phyloP scores from a whole-genome alignment of 768 basidiomycete species.

The Termitomyces sp. region DNA sequence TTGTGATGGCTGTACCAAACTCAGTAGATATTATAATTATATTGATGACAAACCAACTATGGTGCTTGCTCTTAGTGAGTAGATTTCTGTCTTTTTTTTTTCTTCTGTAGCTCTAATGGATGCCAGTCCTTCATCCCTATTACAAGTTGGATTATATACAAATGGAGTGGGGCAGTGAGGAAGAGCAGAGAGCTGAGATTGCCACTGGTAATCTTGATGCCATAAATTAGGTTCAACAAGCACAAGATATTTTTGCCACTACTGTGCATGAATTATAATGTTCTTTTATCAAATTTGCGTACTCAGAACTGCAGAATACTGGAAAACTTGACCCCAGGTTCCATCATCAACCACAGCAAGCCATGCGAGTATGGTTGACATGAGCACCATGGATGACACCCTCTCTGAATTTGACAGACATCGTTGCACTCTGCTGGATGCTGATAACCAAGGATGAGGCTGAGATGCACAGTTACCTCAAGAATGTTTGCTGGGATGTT shows the following conservation, averaged over 20 bases:
- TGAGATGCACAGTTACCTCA: neutral
- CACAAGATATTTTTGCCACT: slow-evolving; percentile 9
- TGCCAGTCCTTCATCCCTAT: slow-evolving; percentile 24
- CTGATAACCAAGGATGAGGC: neutral
- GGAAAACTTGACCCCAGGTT: neutral
- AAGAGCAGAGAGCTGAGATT: slow-evolving; percentile 18
- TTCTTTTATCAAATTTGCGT: neutral
- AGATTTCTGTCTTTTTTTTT: no score
- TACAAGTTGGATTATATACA: slow-evolving; percentile 26
- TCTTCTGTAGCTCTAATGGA: no score
- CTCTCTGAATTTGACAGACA: no score
- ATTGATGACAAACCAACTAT: no score
- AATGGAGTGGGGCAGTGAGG: slow-evolving; percentile 21
- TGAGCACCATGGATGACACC: no score
- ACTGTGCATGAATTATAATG: neutral
- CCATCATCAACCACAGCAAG: no score
- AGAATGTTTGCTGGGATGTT: neutral
- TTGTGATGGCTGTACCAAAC: no score
- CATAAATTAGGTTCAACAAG: slow-evolving; percentile 18
- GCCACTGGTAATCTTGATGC: slow-evolving; percentile 11
- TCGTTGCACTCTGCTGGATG: neutral
- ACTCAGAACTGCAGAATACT: neutral
- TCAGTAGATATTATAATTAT: neutral
- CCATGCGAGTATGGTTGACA: no score
- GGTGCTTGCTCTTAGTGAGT: no score